A percentile compares a stretch with the other conserved stretches of the same genome.
These are phyloP conservation scores for Bjerkandera adusta DNA, from an alignment of 1,284 basidiomycete species.

Conservation along the genomic window DNA sequence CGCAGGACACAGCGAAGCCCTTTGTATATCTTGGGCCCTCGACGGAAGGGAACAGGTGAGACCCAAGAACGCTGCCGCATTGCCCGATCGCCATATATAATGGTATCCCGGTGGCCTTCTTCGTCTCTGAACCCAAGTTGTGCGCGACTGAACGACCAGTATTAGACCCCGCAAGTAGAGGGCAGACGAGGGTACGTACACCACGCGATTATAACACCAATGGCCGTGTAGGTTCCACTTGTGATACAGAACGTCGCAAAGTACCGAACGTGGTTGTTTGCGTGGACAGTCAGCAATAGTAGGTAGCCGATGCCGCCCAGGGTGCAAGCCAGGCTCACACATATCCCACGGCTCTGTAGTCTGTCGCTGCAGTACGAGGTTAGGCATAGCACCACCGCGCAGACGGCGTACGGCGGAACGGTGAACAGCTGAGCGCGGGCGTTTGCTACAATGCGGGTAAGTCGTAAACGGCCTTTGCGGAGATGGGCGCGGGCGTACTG, in stretches of 20 bases:
- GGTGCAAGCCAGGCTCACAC: slow-evolving; percentile 46
- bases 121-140: slow-evolving; percentile 76
- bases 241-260: slow-evolving; percentile 71
- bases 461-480: background rate
- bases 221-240: slow-evolving; percentile 65
- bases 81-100: slow-evolving; percentile 78
- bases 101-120: slow-evolving; percentile 71
- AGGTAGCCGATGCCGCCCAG: slow-evolving; percentile 67
- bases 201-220: slow-evolving; percentile 70
- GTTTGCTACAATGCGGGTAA: slow-evolving; percentile 28
- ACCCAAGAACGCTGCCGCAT: slow-evolving; percentile 68
- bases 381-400: slow-evolving; percentile 63
- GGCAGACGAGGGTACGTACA: slow-evolving; percentile 42
- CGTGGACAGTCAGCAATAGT: slow-evolving; percentile 45
- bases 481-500: slow-evolving; percentile 33
- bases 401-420: slow-evolving; percentile 80
- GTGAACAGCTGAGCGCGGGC: slow-evolving; percentile 67
- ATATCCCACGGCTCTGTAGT: slow-evolving; percentile 66
- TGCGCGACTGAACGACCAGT: slow-evolving; percentile 49
- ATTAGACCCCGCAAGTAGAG: background rate
- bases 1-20: slow-evolving; percentile 63
- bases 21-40: slow-evolving; percentile 64
- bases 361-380: slow-evolving; percentile 71
- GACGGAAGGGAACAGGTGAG: slow-evolving; percentile 64
- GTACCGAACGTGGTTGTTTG: slow-evolving; percentile 54